These are phyloP conservation scores for Grifola frondosa DNA, from an alignment of 1,284 basidiomycete genomes.

Conservation along the genomic window DNA sequence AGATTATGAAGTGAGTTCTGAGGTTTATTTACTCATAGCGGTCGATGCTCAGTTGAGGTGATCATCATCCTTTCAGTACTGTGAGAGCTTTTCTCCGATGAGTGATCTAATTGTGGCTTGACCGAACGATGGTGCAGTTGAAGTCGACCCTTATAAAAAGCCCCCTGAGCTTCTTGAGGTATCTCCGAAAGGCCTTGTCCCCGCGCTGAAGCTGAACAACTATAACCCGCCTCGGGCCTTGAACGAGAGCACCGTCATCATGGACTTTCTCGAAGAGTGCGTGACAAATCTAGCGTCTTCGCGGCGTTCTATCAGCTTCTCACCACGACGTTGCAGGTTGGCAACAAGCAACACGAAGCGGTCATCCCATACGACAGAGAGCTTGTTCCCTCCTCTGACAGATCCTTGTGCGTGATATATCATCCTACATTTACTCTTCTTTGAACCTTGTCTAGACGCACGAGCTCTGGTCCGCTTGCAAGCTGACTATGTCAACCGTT, in stretches of 20 bases:
- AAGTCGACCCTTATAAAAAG: conserved; percentile 83
- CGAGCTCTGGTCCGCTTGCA: conserved; percentile 68
- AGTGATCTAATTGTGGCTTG: neutral
- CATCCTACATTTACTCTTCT: neutral
- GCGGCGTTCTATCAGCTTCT: neutral
- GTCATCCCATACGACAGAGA: conserved; percentile 25
- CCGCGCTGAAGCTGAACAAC: conserved; percentile 58
- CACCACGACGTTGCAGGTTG: conserved; percentile 46
- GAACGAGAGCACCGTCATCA: conserved; percentile 71
- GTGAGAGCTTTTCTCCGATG: conserved; percentile 24
- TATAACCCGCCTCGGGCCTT: conserved; percentile 49
- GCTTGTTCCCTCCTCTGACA: conserved; percentile 54
- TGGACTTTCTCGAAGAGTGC: conserved; percentile 75
- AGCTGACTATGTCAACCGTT: conserved; percentile 65
- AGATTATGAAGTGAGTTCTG: conserved; percentile 51
- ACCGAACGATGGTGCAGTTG: conserved; percentile 42
- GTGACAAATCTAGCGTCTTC: conserved; percentile 24
- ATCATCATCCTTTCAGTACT: conserved; percentile 30
- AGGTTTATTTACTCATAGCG: neutral
- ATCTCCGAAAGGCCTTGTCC: conserved; percentile 79
- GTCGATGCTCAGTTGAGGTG: neutral
- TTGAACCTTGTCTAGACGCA: conserved; percentile 45
- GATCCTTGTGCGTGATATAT: conserved; percentile 54
- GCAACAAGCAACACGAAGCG: conserved; percentile 44
- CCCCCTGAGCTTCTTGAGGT: conserved; percentile 74